Evolutionary conservation across 2,329 filamentous ascomycete species (phyloP).

Genomic region (Teratosphaeria epicoccoides): DNA sequence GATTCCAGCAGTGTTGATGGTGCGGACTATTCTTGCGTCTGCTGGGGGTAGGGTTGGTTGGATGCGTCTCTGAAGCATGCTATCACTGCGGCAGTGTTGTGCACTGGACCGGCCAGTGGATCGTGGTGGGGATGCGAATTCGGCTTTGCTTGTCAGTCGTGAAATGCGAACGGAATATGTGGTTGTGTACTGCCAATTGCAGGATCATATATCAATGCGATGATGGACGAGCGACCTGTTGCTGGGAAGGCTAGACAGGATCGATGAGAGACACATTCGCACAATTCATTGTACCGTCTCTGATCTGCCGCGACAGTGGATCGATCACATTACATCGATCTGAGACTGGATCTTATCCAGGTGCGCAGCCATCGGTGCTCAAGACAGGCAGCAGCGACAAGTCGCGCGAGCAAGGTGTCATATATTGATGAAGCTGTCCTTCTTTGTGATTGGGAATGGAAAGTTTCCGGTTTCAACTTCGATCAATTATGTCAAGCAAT

Average conservation of each 20-base stretch:
- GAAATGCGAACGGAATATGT: background rate
- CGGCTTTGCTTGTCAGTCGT: background rate
- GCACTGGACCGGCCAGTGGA: background rate
- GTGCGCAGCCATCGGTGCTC: background rate
- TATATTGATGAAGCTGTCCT: background rate
- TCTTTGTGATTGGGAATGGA: too few species aligned
- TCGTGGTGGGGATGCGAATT: background rate
- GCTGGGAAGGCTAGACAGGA: background rate
- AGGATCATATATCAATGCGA: background rate
- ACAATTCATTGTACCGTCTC: background rate
- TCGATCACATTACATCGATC: background rate
- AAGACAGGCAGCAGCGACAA: background rate
- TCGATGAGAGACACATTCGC: background rate
- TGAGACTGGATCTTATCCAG: background rate
- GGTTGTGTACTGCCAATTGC: background rate
- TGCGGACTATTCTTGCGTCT: background rate
- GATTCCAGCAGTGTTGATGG: background rate
- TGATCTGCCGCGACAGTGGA: background rate
- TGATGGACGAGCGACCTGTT: background rate
- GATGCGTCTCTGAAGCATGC: background rate
- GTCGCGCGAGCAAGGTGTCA: background rate
- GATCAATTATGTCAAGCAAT: conserved; percentile 4
- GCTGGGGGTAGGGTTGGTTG: background rate
- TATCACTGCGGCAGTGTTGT: background rate
- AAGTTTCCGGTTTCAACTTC: background rate